phyloP scores from a whole-genome alignment of 305 asterid species.

The Fraxinus angustifolia region DNA sequence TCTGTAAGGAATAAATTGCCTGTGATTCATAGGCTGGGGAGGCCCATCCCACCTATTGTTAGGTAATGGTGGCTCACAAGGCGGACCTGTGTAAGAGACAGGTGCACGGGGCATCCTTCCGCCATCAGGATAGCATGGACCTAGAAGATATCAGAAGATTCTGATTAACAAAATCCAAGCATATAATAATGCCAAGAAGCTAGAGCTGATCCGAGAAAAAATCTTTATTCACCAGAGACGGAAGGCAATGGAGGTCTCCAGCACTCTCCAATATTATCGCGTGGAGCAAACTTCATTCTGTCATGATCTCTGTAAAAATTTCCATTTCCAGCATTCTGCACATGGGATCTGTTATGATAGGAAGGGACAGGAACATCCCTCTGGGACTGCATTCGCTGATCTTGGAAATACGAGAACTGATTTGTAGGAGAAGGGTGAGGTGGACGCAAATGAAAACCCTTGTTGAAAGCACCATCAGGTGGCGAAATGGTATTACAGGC shows the following conservation, averaged over 20 bases:
- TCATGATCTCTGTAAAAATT: constrained; percentile 58
- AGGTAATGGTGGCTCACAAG: constrained; percentile 50
- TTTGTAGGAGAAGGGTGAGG: constrained; percentile 92
- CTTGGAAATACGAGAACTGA: constrained; percentile 83
- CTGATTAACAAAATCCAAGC: constrained; percentile 14
- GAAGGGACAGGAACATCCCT: constrained; percentile 60
- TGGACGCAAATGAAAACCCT: constrained; percentile 71
- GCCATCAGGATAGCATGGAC: constrained; percentile 66
- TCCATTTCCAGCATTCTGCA: constrained; percentile 50
- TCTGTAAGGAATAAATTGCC: constrained; percentile 57
- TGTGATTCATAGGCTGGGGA: constrained; percentile 51
- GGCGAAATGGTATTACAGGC: constrained; percentile 41
- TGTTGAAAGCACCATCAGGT: constrained; percentile 45
- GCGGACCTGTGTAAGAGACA: constrained; percentile 49
- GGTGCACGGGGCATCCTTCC: constrained; percentile 49
- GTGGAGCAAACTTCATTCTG: constrained; percentile 44
- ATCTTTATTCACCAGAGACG: constrained; percentile 55
- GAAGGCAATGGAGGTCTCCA: constrained; percentile 73
- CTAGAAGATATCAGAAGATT: constrained; percentile 28
- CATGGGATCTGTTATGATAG: constrained; percentile 54
- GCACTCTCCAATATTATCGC: constrained; percentile 57
- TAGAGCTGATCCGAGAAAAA: not conserved
- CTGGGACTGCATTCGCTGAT: constrained; percentile 45
- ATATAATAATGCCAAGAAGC: not conserved
- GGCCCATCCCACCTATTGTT: constrained; percentile 63